Evolutionary conservation across 2,329 filamentous ascomycete genomes (phyloP), one percentile per base, ranked within the genome.

Genomic region (Chaetomium olivaceum): DNA sequence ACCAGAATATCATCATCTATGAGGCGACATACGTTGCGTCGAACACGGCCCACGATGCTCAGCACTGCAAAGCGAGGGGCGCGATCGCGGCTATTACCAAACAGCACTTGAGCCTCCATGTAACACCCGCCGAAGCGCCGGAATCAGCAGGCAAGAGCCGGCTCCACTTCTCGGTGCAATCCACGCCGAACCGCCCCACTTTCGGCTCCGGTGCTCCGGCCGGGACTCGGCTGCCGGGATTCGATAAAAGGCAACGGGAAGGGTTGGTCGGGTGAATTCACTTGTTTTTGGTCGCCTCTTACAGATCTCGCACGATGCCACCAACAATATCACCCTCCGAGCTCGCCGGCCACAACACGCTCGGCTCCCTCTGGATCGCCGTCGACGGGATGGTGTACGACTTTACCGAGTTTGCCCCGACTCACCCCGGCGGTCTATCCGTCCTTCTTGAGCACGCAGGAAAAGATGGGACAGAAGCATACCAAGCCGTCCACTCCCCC

Each of bases 321-420:
- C 56, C 33, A 11, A 36, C 54, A 31, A 68, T 69, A 58, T 23
- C 62, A 23, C 50, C 63, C 7, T 31, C 55, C 3, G 65, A 70
- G 51, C 43, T 70, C 2, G 52, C 67, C 27, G 23, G 46, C 33
- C 67, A 70, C 57, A 63, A 55, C n/a, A 64, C 61, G 2, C n/a
- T 56, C 19, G 25, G 16, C 23, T 66, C 66, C 27, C 68, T 70
- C 25, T 71, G 69, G 69, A 54, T 67, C 9, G 68, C 62, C 36
- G 51, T 71, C 14, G 57, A 69, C 39, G 64, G 66, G 23, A 19
- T 25, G 27, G 66, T 69, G 6, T 71, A 71, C 59, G 66, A 71
- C 29, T 61, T 91, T 54, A 88, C 86, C 27, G 81, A 85, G 19
- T 91, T 91, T 74, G 80, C 87, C 11, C 70, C 71, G 4, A 68